These are phyloP conservation scores for Fusarium devonianum DNA, from an alignment of 2,329 filamentous ascomycete genomes.

Conservation along the genomic window DNA sequence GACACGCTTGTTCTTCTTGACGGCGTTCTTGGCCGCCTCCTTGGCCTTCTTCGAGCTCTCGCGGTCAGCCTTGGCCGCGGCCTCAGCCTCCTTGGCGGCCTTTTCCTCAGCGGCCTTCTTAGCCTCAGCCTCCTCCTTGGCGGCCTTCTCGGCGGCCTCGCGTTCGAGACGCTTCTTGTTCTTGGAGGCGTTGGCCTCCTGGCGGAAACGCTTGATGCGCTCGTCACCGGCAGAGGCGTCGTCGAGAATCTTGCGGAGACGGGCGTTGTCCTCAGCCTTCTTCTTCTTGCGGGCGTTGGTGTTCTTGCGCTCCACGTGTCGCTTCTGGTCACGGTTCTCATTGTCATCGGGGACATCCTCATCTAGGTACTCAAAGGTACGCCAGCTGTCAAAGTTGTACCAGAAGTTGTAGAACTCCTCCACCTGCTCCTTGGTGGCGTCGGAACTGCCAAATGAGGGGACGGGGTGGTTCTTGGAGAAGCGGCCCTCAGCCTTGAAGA, in stretches of 20 bases:
- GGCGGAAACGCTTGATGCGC: constrained; percentile 96
- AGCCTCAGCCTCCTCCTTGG: constrained; percentile 82
- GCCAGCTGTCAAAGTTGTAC: constrained; percentile 99
- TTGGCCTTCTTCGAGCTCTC: constrained; percentile 94
- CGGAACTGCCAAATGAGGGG: constrained; percentile 82
- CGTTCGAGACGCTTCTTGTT: constrained; percentile 92
- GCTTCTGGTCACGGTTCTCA: constrained; percentile 98
- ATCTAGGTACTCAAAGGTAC: constrained; percentile 96
- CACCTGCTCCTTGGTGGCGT: constrained; percentile 86
- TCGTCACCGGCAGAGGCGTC: constrained; percentile 85
- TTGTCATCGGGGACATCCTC: constrained; percentile 99
- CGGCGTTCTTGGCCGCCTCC: constrained; percentile 97
- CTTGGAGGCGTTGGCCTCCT: constrained; percentile 90
- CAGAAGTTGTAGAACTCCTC: constrained; percentile 99
- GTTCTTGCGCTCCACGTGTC: constrained; percentile 98
- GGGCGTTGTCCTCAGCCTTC: constrained; percentile 96
- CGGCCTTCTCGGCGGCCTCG: constrained; percentile 89
- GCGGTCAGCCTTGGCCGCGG: constrained; percentile 82
- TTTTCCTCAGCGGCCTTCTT: constrained; percentile 85
- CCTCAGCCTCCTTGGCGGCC: constrained; percentile 83
- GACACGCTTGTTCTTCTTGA: constrained; percentile 99
- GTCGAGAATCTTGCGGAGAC: constrained; percentile 88
- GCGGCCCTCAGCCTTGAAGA: constrained; percentile 90
- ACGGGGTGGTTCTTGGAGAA: constrained; percentile 94
- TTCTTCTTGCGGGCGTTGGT: constrained; percentile 97